Conservation (phyloP, 2,329 filamentous ascomycete genomes). For the Colletotrichum scovillei region DNA sequence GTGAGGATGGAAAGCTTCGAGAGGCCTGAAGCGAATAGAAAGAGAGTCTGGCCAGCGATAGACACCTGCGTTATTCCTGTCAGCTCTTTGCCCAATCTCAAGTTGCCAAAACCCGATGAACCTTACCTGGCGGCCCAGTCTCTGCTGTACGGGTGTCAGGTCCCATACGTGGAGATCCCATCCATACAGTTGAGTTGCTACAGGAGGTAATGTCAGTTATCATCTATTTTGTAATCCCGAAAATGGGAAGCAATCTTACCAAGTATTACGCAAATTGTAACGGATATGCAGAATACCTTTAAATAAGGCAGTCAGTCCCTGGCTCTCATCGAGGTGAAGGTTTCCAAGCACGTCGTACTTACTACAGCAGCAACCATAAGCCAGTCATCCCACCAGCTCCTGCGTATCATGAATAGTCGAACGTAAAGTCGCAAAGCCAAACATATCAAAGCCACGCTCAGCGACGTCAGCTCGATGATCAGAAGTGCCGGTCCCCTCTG, state of each 20-base stretch:
- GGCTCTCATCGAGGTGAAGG: background rate
- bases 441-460: conserved; percentile 47
- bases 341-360: background rate
- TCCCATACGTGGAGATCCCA: conserved; percentile 54
- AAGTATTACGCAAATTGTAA: conserved; percentile 49
- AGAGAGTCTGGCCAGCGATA: conserved; percentile 52
- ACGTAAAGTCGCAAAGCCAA: conserved; percentile 52
- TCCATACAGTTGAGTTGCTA: conserved; percentile 47
- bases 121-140: conserved; percentile 40
- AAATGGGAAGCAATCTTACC: background rate
- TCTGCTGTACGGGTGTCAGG: conserved; percentile 40
- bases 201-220: background rate
- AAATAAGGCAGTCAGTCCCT: background rate
- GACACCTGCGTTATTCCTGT: conserved; percentile 45
- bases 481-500: conserved; percentile 50
- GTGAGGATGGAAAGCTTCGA: conserved; percentile 54
- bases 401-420: conserved; percentile 46
- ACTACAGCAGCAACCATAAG: conserved; percentile 53
- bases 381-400: conserved; percentile 53
- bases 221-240: background rate
- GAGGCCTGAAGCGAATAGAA: conserved; percentile 50
- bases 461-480: conserved; percentile 49
- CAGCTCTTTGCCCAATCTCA: background rate
- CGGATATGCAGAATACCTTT: conserved; percentile 47
- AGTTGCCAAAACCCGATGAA: rapidly evolving